Evolutionary conservation across 2,329 filamentous ascomycete species (phyloP), one percentile per base, ranked within the genome.

Genomic region (Fusarium sp.): DNA sequence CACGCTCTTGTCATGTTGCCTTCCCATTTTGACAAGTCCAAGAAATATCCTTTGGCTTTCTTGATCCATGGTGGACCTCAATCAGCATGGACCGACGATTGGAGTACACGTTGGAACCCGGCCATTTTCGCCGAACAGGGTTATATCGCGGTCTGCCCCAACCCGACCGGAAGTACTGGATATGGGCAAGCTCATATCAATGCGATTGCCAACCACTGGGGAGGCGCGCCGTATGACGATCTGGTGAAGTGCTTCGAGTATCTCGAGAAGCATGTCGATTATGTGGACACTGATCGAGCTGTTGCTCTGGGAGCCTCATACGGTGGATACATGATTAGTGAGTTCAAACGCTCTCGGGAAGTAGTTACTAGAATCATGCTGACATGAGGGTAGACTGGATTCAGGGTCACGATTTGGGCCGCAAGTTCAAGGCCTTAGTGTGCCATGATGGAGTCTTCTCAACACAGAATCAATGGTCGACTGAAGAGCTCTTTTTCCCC

Each of bases 371-470:
- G 23, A 33, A 30, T n/a, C 15, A 13, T 32, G 30, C 75, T 81
- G 44, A 80, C 68, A 27, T 8, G 78, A 79, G 81, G 13, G 65
- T 38, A 86, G 87, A 97, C 79, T 97, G 95, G 94, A 94, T 97
- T 75, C 94, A 97, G 81, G 95, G 95, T 11, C 92, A 96, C 69
- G 87, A 89, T 2, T 87, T 98, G 0, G 94, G 94, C 23, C 90
- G 93, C 32, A 90, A 92, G 73, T 97, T 98, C 87, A 93, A 93
- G 80, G 94, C 94, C 0, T 86, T 98, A 7, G 94, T 97, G 32
- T 94, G 91, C 75, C 94, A 97, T 78, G 94, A 97, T 74, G 94
- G 94, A 50, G 91, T 95, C 58, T 96, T 95, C 80, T 92, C 90
- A 75, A 91, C 90, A 2, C 82, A 90, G 55, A 89, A 85, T 73